These are phyloP conservation scores for Hypericum perforatum DNA, from an alignment of 345 rosid species.

Conservation along the genomic window DNA sequence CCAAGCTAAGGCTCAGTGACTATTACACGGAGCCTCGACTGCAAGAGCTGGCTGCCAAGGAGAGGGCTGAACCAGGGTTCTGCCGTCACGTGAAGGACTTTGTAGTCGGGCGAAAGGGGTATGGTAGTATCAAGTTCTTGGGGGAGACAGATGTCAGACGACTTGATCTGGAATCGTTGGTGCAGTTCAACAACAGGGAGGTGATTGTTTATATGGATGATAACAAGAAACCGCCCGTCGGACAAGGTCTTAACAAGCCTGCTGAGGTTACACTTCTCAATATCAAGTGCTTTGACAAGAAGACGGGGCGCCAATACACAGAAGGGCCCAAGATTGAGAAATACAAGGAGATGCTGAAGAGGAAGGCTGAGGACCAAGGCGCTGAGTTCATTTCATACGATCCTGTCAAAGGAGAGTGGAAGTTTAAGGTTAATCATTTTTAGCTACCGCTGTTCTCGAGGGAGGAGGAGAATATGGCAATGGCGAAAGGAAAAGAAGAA, in stretches of 20 bases:
- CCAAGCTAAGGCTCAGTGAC: slow-evolving; percentile 68
- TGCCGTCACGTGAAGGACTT: slow-evolving; percentile 69
- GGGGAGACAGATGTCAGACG: slow-evolving; percentile 82
- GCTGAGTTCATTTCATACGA: slow-evolving; percentile 81
- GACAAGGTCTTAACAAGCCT: slow-evolving; percentile 88
- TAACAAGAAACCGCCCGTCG: slow-evolving; percentile 76
- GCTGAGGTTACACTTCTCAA: slow-evolving; percentile 92
- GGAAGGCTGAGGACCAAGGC: slow-evolving; percentile 83
- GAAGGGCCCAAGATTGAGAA: slow-evolving; percentile 63
- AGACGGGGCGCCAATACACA: slow-evolving; percentile 51
- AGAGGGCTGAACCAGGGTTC: slow-evolving; percentile 68
- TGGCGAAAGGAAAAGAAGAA: neutral
- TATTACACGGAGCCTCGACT: slow-evolving; percentile 88
- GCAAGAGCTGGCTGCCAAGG: slow-evolving; percentile 90
- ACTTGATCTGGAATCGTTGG: slow-evolving; percentile 68
- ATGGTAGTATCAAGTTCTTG: slow-evolving; percentile 73
- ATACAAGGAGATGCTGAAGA: slow-evolving; percentile 77
- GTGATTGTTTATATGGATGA: slow-evolving; percentile 97
- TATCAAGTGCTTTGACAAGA: slow-evolving; percentile 78
- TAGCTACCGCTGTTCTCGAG: slow-evolving; percentile 52
- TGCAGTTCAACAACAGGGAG: slow-evolving; percentile 80
- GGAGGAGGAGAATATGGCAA: slow-evolving; percentile 24
- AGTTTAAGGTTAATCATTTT: slow-evolving; percentile 73
- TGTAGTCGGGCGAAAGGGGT: slow-evolving; percentile 77
- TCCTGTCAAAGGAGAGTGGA: slow-evolving; percentile 78